Evolutionary conservation across 148 eudicot genomes (phyloP), one percentile per base, ranked within the genome.

Genomic region (Arbutus unedo): DNA sequence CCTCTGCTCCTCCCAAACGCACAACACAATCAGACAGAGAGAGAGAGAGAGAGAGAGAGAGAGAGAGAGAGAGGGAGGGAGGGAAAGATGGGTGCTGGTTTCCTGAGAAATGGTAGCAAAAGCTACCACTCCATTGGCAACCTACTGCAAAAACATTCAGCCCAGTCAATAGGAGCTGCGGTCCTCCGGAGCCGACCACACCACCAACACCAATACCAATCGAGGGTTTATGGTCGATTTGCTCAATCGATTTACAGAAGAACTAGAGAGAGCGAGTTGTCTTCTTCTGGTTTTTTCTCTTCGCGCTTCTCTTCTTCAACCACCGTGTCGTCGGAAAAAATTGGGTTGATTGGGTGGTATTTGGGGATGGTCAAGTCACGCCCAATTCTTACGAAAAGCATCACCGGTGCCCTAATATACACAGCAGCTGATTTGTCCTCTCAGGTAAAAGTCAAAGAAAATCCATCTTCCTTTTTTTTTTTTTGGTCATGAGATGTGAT

Each of bases 351-450:
- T 13, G 86, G 90, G 2, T 96, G 99, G 99, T 96, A 96, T 82
- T 86, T 96, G 91, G 88, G 93, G 59, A 79, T 89, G 96, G 84
- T 96, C 23, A 89, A 94, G 45, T 83, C 92, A 70, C 91, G 89
- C 59, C 99, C 99, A 38, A 80, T 94, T 87, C 81, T 91, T 68
- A 96, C 98, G 3, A 96, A 96, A 81, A 90, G 96, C 82, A 15
- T 92, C 64, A 96, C 99, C 82, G 89, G 87, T 74, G 91, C 90
- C 43, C 64, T 90, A 51, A 94, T 96, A 82, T 94, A 94, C 73
- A 80, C 90, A 23, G 96, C 91, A 41, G 95, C 99, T 41, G 99
- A 96, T 62, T 86, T 96, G 10, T 90, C 99, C 6, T 93, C 99
- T 79, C 99, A 96, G 98, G 99, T 90, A 72, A 19, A 6, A 21